phyloP scores from a whole-genome alignment of 768 basidiomycete genomes.

The Termitomyces sp. region DNA sequence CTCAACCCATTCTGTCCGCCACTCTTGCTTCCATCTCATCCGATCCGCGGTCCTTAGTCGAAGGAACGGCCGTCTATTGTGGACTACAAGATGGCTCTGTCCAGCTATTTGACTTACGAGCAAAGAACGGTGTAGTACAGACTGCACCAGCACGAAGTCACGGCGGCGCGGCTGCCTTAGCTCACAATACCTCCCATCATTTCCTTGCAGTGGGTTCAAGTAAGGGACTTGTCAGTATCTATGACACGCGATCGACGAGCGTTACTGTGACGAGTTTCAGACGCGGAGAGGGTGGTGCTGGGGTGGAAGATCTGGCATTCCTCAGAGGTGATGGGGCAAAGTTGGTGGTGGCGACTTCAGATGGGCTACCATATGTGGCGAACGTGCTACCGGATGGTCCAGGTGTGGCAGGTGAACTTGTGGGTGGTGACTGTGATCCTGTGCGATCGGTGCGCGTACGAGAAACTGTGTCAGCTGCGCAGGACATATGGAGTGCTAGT shows the following conservation, averaged over 20 bases:
- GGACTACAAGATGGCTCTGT: conserved; percentile 53
- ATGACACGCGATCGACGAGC: conserved; percentile 35
- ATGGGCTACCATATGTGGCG: conserved; percentile 57
- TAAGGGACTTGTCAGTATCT: conserved; percentile 48
- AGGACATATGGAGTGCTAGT: conserved; percentile 50
- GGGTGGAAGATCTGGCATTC: conserved; percentile 45
- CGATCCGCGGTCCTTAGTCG: conserved; percentile 17
- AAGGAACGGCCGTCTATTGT: conserved; percentile 41
- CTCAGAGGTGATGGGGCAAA: conserved; percentile 9
- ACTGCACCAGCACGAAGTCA: conserved; percentile 19
- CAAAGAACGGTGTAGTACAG: conserved; percentile 24
- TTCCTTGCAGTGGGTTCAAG: conserved; percentile 57
- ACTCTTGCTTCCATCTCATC: conserved; percentile 31
- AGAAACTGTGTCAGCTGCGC: conserved; percentile 8
- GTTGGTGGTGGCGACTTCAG: conserved; percentile 47
- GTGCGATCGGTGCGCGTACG: conserved; percentile 37
- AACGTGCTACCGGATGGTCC: conserved; percentile 37
- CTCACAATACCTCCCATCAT: conserved; percentile 26
- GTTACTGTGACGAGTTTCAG: conserved; percentile 30
- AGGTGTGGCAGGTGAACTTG: conserved; percentile 41
- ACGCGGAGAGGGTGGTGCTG: conserved; percentile 35
- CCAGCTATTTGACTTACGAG: conserved; percentile 49
- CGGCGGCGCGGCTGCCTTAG: conserved; percentile 40
- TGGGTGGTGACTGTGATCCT: conserved; percentile 58
- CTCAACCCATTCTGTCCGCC: conserved; percentile 37